These are phyloP conservation scores for Vigna reflexopilosa DNA, from an alignment of 306 rosid species.

Conservation along the genomic window DNA sequence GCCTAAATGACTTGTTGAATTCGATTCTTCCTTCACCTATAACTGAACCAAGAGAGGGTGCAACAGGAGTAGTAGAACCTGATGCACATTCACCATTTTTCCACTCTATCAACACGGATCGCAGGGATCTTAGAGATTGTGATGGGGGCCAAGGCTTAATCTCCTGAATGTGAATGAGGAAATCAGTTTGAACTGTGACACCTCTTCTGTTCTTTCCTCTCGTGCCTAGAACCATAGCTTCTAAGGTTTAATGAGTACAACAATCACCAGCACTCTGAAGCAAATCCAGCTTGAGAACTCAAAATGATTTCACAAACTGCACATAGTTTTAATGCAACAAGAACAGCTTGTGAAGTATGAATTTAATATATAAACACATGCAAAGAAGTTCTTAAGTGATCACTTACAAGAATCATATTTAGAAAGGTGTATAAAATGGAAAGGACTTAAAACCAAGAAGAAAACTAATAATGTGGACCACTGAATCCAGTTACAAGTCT, in stretches of 20 bases:
- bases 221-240: conserved; percentile 69
- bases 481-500: conserved; percentile 26
- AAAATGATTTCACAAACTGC: conserved; percentile 33
- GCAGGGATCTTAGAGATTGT: conserved; percentile 72
- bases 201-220: conserved; percentile 67
- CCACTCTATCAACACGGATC: conserved; percentile 78
- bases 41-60: conserved; percentile 72
- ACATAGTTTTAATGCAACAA: conserved; percentile 3
- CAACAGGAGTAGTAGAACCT: conserved; percentile 69
- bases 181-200: conserved; percentile 57
- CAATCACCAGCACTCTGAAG: conserved; percentile 44
- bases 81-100: conserved; percentile 73
- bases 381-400: background rate
- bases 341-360: conserved; percentile 15
- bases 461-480: conserved; percentile 41
- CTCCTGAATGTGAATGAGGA: conserved; percentile 69
- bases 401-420: conserved; percentile 46
- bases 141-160: conserved; percentile 94
- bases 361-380: conserved; percentile 32
- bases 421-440: conserved; percentile 7
- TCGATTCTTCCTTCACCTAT: conserved; percentile 83
- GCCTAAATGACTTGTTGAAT: conserved; percentile 68
- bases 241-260: conserved; percentile 29
- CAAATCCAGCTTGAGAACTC: conserved; percentile 22
- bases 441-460: conserved; percentile 9